Evolutionary conservation across 768 basidiomycete species (phyloP).

Genomic region (Artomyces pyxidatus): DNA sequence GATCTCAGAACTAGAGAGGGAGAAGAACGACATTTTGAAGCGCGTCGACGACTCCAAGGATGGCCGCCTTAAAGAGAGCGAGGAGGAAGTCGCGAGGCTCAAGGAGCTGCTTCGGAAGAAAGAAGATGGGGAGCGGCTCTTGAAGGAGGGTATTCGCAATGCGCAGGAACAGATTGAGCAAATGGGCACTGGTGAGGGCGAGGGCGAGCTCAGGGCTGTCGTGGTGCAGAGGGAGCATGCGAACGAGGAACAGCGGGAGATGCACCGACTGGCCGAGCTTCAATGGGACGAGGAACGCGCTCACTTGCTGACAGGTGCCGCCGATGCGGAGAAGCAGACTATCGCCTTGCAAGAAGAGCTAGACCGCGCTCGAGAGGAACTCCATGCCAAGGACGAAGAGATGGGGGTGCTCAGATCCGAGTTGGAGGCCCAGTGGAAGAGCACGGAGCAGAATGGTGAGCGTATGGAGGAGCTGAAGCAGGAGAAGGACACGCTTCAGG

Average conservation of each 20-base stretch:
- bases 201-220: conserved; percentile 14
- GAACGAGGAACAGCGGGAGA: conserved; percentile 28
- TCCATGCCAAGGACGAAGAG: conserved; percentile 23
- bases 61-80: conserved; percentile 27
- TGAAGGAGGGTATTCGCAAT: conserved; percentile 44
- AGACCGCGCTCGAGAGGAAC: conserved; percentile 29
- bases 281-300: conserved; percentile 46
- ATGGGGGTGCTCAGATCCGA: conserved; percentile 44
- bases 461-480: conserved; percentile 30
- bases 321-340: conserved; percentile 38
- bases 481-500: conserved; percentile 23
- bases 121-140: conserved; percentile 46
- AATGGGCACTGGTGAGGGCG: conserved; percentile 34
- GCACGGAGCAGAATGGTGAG: conserved; percentile 50
- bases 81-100: conserved; percentile 39
- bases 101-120: conserved; percentile 35
- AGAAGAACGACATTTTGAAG: conserved; percentile 39
- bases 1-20: conserved; percentile 68
- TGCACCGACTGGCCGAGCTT: conserved; percentile 32
- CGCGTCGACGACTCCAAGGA: conserved; percentile 28
- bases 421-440: conserved; percentile 64
- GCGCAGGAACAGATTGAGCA: conserved; percentile 56
- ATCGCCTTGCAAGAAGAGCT: conserved; percentile 33
- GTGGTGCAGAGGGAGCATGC: conserved; percentile 22
- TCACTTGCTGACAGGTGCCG: conserved; percentile 34